Percentiles rank a stretch among this genome's conserved stretches.
Evolutionary conservation across 257 asterid species (phyloP).

Genomic region (Perilla frutescens): DNA sequence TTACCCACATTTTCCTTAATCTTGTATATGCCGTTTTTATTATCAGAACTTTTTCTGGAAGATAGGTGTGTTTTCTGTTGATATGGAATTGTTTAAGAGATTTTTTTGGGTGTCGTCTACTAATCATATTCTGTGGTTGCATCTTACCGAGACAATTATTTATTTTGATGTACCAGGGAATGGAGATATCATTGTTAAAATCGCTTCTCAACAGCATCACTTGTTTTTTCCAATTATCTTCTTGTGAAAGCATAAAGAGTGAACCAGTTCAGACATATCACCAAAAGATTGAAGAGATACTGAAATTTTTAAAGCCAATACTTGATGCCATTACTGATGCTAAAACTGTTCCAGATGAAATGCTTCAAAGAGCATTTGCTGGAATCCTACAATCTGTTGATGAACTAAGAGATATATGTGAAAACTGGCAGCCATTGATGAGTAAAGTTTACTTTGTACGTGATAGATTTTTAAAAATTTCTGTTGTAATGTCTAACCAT

Average conservation of each 20-base stretch:
- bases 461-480: conserved; percentile 8
- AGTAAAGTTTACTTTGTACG: conserved; percentile 88
- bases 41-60: background rate
- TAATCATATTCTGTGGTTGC: conserved; percentile 14
- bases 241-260: conserved; percentile 54
- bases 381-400: conserved; percentile 64
- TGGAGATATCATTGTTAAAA: conserved; percentile 74
- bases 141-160: conserved; percentile 29
- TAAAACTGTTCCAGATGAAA: conserved; percentile 60
- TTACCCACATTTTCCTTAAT: background rate
- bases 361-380: conserved; percentile 56
- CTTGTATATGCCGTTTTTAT: conserved; percentile 4
- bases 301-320: conserved; percentile 66
- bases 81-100: conserved; percentile 18
- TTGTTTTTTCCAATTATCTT: conserved; percentile 56
- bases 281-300: conserved; percentile 61
- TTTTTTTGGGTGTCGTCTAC: background rate
- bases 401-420: conserved; percentile 67
- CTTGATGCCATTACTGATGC: conserved; percentile 58
- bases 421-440: conserved; percentile 73
- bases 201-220: conserved; percentile 71
- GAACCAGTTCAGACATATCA: conserved; percentile 69
- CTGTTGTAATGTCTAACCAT: conserved; percentile 9
- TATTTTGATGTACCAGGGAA: conserved; percentile 54
- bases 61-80: conserved; percentile 1